Base-by-base conservation (phyloP, 257 asterid species). In the Nicotiana tomentosiformis region DNA sequence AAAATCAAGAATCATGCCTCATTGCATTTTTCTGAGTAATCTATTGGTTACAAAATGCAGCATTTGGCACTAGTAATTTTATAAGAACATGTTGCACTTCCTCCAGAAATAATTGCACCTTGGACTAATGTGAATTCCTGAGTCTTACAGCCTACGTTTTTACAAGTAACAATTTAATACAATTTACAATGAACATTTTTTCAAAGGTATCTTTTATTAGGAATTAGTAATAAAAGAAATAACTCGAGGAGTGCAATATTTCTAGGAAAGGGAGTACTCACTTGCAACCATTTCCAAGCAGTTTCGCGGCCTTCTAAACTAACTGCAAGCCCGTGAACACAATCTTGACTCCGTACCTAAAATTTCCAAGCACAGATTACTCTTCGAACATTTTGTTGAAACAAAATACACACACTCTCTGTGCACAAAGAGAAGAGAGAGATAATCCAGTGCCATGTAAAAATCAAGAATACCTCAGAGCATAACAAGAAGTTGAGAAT, bases 331-430 rank as follows among this genome's bases (percentile, higher is more conserved):
- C 98, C 99, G 67, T 84, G 39, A 77, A 96, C 94, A 82, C 89
- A 97, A 84, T 96, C 98, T 89, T 94, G 99, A 90, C 95, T 94
- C 89, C 99, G 88, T 43, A 96, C 99, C 98, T 96, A 79, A 80
- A 83, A 70, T 53, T 23, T 84, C 77, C 33, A 66, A 55, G 37
- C 30, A 83, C 68, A 69, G 33, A 76, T 70, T 55, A 64, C 26
- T 62, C 39, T 26, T 51, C 14, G 51, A 82, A 49, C 33, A 49
- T n/a, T 53, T 17, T 74, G 78, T 10, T 61, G 60, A 49, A 46
- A 81, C 37, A n/a, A 49, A 77, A 81, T 10, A 33, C 29, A n/a
- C 53, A 33, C 29, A 14, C 51, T 0, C 51, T 43, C 51, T 43
- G 51, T 43, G 51, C 51, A 43, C 51, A 43, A 2, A 43, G 51